Conservation (phyloP, 345 rosid genomes). For the Eucalyptus fibrosa region DNA sequence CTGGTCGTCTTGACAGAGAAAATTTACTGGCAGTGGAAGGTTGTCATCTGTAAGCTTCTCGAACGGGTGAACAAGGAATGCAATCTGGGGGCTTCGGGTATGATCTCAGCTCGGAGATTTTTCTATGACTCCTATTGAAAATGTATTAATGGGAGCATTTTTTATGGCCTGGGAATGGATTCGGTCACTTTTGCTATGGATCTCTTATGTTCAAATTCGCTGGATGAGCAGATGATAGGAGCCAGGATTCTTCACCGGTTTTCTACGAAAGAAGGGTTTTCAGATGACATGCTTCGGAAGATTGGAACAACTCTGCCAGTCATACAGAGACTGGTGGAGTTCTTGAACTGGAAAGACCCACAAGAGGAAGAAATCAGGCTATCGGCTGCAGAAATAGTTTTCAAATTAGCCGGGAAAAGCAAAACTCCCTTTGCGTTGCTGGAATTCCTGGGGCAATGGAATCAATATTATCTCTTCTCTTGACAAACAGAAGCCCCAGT, state of each 20-base stretch:
- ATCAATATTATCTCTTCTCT: conserved; percentile 66
- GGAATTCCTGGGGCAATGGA: conserved; percentile 72
- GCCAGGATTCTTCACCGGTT: conserved; percentile 45
- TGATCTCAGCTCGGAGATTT: conserved; percentile 44
- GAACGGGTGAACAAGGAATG: background rate
- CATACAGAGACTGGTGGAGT: conserved; percentile 62
- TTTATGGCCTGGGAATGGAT: conserved; percentile 71
- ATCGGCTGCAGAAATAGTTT: conserved; percentile 58
- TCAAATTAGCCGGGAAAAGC: conserved; percentile 49
- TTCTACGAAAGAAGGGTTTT: conserved; percentile 13
- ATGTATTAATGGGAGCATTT: conserved; percentile 66
- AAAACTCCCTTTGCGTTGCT: conserved; percentile 51
- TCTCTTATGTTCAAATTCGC: conserved; percentile 47
- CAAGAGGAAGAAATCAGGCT: conserved; percentile 65
- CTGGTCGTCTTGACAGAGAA: conserved; percentile 54
- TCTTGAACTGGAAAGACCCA: conserved; percentile 73
- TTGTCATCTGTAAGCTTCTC: background rate
- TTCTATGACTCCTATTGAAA: conserved; percentile 73
- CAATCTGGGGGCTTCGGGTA: conserved; percentile 44
- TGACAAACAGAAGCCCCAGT: conserved; percentile 17
- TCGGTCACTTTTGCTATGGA: conserved; percentile 62
- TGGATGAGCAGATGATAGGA: conserved; percentile 70
- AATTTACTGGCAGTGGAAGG: conserved; percentile 46
- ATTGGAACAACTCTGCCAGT: conserved; percentile 45
- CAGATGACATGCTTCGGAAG: conserved; percentile 65